Conservation (phyloP, 2,329 filamentous ascomycete species). For the Corynespora cassiicola region DNA sequence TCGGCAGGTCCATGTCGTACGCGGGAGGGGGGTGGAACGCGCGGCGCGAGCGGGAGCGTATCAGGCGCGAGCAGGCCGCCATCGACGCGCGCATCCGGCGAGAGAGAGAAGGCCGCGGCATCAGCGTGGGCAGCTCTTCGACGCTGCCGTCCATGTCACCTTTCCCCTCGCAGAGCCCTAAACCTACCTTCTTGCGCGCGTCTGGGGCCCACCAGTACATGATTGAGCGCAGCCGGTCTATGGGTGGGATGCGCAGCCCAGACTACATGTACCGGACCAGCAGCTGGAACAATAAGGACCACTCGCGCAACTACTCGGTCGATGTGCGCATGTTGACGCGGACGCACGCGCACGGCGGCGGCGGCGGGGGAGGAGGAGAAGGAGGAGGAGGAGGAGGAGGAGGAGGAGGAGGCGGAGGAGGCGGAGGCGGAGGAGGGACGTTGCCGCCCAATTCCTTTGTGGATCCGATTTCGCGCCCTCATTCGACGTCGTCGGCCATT, state of each 20-base stretch:
- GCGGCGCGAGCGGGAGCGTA: conserved; percentile 21
- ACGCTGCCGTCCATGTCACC: conserved; percentile 14
- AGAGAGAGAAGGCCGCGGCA: conserved; percentile 12
- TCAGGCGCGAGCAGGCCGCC: conserved; percentile 21
- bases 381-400: no score
- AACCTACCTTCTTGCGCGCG: conserved; percentile 10
- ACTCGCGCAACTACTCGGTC: not conserved
- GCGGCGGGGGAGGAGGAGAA: no score
- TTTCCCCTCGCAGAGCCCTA: conserved; percentile 9
- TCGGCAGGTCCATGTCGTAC: no score
- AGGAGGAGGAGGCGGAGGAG: no score
- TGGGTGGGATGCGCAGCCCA: conserved; percentile 7
- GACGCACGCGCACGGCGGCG: no score
- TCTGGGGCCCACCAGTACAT: conserved; percentile 23
- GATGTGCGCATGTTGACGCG: no score
- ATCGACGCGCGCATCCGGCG: conserved; percentile 14
- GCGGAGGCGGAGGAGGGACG: no score
- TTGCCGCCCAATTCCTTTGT: no score
- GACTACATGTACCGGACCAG: not conserved
- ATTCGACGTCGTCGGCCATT: no score
- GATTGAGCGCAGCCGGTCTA: conserved; percentile 17
- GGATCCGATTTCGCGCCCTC: no score
- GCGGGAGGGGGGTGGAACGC: conserved; percentile 26
- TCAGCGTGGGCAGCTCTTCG: conserved; percentile 14
- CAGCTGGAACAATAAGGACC: not conserved